Evolutionary conservation across 1,139 yeast species (phyloP).

Genomic region (Scheffersomyces illinoinensis): DNA sequence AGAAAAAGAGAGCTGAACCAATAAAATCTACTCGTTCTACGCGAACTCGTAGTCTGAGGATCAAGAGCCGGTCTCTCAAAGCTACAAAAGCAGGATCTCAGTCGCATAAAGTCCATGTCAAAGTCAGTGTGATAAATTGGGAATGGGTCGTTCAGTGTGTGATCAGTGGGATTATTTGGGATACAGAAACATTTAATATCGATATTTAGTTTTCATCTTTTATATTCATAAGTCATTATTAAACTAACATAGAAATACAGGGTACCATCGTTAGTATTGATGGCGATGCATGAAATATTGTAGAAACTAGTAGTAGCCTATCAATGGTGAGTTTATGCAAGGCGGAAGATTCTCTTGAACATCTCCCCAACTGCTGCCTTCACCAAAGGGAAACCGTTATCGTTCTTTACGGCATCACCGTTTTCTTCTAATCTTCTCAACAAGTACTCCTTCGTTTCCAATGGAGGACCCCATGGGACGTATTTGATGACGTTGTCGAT

Average conservation of each 20-base stretch:
- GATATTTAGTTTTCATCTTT: not conserved
- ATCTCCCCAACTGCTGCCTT: slow-evolving; percentile 53
- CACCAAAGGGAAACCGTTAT: slow-evolving; percentile 79
- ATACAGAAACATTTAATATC: not conserved
- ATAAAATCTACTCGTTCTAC: not conserved
- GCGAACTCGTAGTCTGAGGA: not conserved
- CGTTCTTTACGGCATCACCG: slow-evolving; percentile 90
- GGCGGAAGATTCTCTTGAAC: slow-evolving; percentile 37
- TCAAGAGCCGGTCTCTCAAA: not conserved
- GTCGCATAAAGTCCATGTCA: slow-evolving; percentile 4
- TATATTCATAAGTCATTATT: slow-evolving; percentile 2
- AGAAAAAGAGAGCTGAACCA: not conserved
- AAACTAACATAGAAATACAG: slow-evolving; percentile 1
- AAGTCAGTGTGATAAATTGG: slow-evolving; percentile 48
- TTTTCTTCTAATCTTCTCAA: slow-evolving; percentile 93
- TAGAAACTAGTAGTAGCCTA: not conserved
- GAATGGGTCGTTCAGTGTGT: slow-evolving; percentile 79
- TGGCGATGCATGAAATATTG: not conserved
- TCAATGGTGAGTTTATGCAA: slow-evolving; percentile 8
- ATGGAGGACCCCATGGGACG: slow-evolving; percentile 98
- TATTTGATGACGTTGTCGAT: slow-evolving; percentile 84
- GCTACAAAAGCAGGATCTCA: not conserved
- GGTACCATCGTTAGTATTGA: slow-evolving; percentile 4
- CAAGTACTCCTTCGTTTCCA: slow-evolving; percentile 89
- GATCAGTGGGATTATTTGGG: slow-evolving; percentile 41